Conservation (phyloP, 805 yeast species). For the Wickerhamomyces strasburgensis region DNA sequence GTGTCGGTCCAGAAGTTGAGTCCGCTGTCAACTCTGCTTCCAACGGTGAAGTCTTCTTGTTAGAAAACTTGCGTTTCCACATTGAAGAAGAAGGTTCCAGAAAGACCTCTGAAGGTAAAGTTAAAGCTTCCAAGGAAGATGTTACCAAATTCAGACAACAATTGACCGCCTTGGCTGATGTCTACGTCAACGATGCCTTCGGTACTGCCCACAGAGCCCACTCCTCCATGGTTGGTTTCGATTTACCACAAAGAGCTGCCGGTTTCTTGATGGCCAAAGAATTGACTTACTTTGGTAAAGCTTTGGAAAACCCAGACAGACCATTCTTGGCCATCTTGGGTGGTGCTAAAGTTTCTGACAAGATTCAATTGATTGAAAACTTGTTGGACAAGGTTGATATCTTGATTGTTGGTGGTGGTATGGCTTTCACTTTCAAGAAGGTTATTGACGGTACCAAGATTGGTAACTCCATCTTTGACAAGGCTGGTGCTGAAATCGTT, state of each 20-base stretch:
- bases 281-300: slow-evolving; percentile 95
- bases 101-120: slow-evolving; percentile 88
- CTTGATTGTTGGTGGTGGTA: slow-evolving; percentile 98
- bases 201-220: slow-evolving; percentile 99
- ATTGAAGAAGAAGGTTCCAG: slow-evolving; percentile 94
- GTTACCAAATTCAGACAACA: slow-evolving; percentile 86
- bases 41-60: slow-evolving; percentile 78
- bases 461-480: slow-evolving; percentile 90
- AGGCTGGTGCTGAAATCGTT: slow-evolving; percentile 93
- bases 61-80: slow-evolving; percentile 98
- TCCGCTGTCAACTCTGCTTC: slow-evolving; percentile 66
- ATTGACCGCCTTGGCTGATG: slow-evolving; percentile 91
- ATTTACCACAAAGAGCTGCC: slow-evolving; percentile 92
- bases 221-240: slow-evolving; percentile 98
- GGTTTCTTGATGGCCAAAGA: slow-evolving; percentile 99
- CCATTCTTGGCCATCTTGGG: slow-evolving; percentile 98
- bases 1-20: slow-evolving; percentile 91
- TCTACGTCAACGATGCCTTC: slow-evolving; percentile 95
- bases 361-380: slow-evolving; percentile 97
- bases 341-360: slow-evolving; percentile 99
- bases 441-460: slow-evolving; percentile 78
- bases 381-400: slow-evolving; percentile 91
- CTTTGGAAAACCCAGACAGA: slow-evolving; percentile 95
- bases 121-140: slow-evolving; percentile 82
- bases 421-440: slow-evolving; percentile 99